Conservation (phyloP, 306 rosid species). For the Trifolium dubium region DNA sequence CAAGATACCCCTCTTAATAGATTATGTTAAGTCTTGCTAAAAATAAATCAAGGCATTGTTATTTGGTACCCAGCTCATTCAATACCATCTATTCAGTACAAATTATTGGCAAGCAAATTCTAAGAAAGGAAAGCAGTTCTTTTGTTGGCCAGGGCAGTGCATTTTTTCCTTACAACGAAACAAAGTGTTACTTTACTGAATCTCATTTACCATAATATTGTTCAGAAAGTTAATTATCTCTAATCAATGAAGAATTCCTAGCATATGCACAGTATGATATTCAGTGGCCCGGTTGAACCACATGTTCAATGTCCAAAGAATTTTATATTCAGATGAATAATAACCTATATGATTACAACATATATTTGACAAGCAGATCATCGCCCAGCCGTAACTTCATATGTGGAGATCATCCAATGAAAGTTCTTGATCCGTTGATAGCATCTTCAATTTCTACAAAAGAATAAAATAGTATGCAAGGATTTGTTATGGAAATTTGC, state of each 20-base stretch:
- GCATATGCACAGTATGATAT: slow-evolving; percentile 49
- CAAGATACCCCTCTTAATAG: not conserved
- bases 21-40: not conserved
- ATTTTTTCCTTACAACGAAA: not conserved
- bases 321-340: slow-evolving; percentile 43
- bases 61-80: slow-evolving; percentile 8
- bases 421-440: slow-evolving; percentile 63
- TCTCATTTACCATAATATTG: slow-evolving; percentile 32
- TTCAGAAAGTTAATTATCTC: slow-evolving; percentile 5
- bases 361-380: slow-evolving; percentile 38
- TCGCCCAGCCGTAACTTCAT: slow-evolving; percentile 46
- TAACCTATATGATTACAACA: slow-evolving; percentile 47
- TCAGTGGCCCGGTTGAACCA: slow-evolving; percentile 40
- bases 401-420: slow-evolving; percentile 95
- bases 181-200: not conserved
- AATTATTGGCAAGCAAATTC: slow-evolving; percentile 6
- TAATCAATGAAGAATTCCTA: slow-evolving; percentile 46
- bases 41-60: slow-evolving; percentile 1
- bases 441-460: slow-evolving; percentile 88
- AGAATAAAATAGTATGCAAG: slow-evolving; percentile 7
- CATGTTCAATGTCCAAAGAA: slow-evolving; percentile 45
- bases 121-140: not conserved
- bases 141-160: not conserved
- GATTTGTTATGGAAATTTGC: slow-evolving; percentile 27
- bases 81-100: not conserved